These are phyloP conservation scores for Alternaria triticimaculans DNA, from an alignment of 2,329 filamentous ascomycete genomes.

Conservation along the genomic window DNA sequence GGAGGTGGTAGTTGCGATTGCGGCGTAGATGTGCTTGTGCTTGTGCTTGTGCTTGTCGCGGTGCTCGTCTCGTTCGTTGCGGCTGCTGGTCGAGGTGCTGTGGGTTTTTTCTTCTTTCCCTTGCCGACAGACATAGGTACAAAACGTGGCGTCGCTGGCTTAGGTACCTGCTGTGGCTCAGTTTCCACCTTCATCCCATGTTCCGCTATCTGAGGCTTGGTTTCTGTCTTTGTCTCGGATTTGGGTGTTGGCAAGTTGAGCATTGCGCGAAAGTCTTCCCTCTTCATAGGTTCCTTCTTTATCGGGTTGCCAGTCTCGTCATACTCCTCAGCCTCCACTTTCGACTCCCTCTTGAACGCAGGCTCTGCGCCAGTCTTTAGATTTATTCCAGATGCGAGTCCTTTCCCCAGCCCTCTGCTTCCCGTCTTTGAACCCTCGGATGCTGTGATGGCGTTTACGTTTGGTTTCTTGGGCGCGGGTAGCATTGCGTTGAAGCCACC, in stretches of 20 bases:
- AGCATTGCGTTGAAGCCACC: slow-evolving; percentile 86
- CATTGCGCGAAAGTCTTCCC: slow-evolving; percentile 41
- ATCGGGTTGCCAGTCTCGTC: slow-evolving; percentile 46
- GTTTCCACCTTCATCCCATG: slow-evolving; percentile 49
- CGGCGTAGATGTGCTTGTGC: background rate
- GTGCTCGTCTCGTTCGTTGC: slow-evolving; percentile 1
- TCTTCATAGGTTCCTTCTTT: slow-evolving; percentile 37
- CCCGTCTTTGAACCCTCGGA: slow-evolving; percentile 34
- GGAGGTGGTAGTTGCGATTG: slow-evolving; percentile 16
- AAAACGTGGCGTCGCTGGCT: slow-evolving; percentile 82
- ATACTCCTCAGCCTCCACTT: slow-evolving; percentile 42
- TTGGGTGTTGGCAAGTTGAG: slow-evolving; percentile 45
- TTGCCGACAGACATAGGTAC: slow-evolving; percentile 84
- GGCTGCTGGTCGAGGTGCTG: slow-evolving; percentile 15
- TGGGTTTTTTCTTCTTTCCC: slow-evolving; percentile 61
- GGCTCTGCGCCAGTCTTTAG: slow-evolving; percentile 84
- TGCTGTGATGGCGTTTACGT: slow-evolving; percentile 25
- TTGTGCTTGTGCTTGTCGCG: background rate
- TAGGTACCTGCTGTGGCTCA: slow-evolving; percentile 63
- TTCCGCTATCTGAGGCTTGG: background rate
- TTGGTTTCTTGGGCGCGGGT: slow-evolving; percentile 75
- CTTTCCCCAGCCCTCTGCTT: slow-evolving; percentile 45
- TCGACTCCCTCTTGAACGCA: slow-evolving; percentile 74
- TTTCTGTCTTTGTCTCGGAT: slow-evolving; percentile 41
- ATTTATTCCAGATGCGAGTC: slow-evolving; percentile 66